Percentiles rank a stretch among this genome's conserved stretches.
phyloP scores from a whole-genome alignment of 2,329 filamentous ascomycete genomes.

The Cytospora piceicola region DNA sequence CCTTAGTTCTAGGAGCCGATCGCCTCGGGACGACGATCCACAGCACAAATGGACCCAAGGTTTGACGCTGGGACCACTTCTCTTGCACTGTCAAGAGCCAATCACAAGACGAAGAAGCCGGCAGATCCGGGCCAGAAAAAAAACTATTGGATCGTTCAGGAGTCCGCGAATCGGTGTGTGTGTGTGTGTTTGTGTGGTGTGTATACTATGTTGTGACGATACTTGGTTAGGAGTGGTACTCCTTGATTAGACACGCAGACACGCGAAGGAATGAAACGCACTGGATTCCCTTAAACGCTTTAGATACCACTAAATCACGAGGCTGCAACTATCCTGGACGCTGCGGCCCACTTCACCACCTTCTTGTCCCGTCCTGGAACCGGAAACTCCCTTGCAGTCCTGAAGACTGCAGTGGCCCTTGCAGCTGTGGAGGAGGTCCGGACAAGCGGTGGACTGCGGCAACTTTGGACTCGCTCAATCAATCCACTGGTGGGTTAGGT shows the following conservation, averaged over 20 bases:
- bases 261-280: background rate
- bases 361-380: background rate
- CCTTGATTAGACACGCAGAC: too few species aligned
- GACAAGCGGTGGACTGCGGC: background rate
- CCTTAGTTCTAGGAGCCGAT: background rate
- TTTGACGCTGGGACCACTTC: background rate
- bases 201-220: too few species aligned
- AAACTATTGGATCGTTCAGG: background rate
- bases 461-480: background rate
- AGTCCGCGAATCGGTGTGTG: background rate
- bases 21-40: background rate
- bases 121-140: background rate
- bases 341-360: background rate
- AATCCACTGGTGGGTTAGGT: conserved; percentile 1
- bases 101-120: background rate
- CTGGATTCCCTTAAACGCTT: too few species aligned
- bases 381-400: background rate
- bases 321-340: background rate
- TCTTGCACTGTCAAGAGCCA: background rate
- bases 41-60: background rate
- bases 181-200: background rate
- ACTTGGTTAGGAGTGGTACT: too few species aligned
- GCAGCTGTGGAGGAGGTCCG: background rate
- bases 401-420: background rate
- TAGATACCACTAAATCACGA: background rate